Conservation (phyloP, 2,329 filamentous ascomycete genomes). For the Emericellopsis cladophorae region DNA sequence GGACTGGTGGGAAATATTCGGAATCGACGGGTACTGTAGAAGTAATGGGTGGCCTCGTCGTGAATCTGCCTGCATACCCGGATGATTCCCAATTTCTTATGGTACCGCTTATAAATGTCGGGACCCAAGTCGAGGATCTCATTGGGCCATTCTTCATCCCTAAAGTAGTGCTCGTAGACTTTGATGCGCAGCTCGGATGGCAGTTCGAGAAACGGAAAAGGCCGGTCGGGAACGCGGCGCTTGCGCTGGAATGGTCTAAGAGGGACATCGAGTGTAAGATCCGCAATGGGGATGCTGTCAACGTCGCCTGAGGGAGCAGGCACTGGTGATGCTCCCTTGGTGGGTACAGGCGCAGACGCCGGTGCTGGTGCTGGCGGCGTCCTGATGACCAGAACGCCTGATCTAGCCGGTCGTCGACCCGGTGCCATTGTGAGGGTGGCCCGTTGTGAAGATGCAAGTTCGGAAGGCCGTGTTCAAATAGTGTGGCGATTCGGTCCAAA, state of each 20-base stretch:
- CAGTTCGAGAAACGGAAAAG: conserved; percentile 54
- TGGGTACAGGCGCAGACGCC: neutral
- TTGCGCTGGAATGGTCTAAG: conserved; percentile 15
- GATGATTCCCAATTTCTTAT: conserved; percentile 46
- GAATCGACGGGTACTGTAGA: conserved; percentile 51
- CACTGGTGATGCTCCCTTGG: neutral
- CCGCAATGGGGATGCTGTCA: conserved; percentile 25
- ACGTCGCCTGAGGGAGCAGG: neutral
- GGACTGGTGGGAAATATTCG: conserved; percentile 55
- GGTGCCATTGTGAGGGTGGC: no score
- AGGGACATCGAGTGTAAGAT: conserved; percentile 28
- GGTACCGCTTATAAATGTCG: conserved; percentile 48
- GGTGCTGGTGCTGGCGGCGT: neutral
- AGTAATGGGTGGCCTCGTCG: conserved; percentile 49
- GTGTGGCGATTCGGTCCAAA: neutral
- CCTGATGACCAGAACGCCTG: neutral
- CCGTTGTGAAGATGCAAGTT: neutral
- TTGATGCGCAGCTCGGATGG: conserved; percentile 58
- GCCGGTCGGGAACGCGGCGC: conserved; percentile 19
- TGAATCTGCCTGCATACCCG: conserved; percentile 49
- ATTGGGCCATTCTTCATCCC: conserved; percentile 14
- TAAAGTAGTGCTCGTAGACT: conserved; percentile 53
- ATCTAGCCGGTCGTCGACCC: no score
- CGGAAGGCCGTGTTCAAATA: neutral
- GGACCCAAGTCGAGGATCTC: conserved; percentile 53